A percentile compares a stretch with the other conserved stretches of the same genome.
phyloP scores from a whole-genome alignment of 805 yeast species.

The Yamadazyma sp. region DNA sequence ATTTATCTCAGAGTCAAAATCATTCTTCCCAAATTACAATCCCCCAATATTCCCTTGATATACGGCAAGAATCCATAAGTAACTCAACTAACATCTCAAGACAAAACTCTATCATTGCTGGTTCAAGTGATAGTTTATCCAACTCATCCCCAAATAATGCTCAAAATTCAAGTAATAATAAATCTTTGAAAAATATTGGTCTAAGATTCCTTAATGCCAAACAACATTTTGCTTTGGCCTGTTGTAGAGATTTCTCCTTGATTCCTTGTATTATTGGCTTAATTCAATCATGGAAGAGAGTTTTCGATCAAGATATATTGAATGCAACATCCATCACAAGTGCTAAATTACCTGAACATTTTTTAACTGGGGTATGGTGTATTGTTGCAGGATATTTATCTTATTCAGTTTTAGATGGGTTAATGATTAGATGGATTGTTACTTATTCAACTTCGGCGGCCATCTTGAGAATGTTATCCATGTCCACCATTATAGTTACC shows the following conservation, averaged over 20 bases:
- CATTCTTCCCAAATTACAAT: not conserved
- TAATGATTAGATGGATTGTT: conserved; percentile 92
- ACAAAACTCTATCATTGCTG: conserved; percentile 9
- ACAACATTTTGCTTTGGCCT: conserved; percentile 71
- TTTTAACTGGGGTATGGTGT: conserved; percentile 90
- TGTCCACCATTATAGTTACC: conserved; percentile 70
- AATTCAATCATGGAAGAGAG: conserved; percentile 38
- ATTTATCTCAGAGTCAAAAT: too few relatives aligned
- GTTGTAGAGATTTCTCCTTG: conserved; percentile 76
- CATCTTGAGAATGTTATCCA: conserved; percentile 77
- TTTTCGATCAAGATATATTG: conserved; percentile 17
- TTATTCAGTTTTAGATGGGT: conserved; percentile 79
- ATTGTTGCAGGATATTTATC: conserved; percentile 81
- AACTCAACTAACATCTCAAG: conserved; percentile 12
- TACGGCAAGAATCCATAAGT: conserved; percentile 7
- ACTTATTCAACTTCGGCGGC: conserved; percentile 87
- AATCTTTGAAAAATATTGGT: conserved; percentile 53
- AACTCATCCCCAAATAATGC: conserved; percentile 4
- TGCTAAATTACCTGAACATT: conserved; percentile 73
- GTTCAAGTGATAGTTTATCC: conserved; percentile 8
- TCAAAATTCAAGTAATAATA: conserved; percentile 3
- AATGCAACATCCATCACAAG: conserved; percentile 38
- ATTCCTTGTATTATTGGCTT: conserved; percentile 62
- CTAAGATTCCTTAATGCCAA: conserved; percentile 68
- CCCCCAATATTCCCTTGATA: too few relatives aligned